These are phyloP conservation scores for Fusarium siculi DNA, from an alignment of 2,329 filamentous ascomycete genomes.

Conservation along the genomic window DNA sequence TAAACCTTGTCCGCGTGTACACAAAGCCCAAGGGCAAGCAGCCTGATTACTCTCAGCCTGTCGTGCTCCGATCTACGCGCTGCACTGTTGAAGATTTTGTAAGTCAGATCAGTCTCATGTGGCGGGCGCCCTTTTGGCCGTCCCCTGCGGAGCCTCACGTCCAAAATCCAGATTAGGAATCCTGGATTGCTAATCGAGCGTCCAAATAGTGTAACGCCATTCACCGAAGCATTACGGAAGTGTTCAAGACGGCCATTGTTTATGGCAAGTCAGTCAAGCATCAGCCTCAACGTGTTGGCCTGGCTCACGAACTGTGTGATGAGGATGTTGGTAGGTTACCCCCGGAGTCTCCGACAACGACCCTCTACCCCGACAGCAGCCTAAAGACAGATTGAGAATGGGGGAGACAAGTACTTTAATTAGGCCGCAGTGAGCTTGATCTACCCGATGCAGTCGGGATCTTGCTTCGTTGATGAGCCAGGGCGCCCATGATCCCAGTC, in stretches of 20 bases:
- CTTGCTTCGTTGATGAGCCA: slow-evolving; percentile 32
- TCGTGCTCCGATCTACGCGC: slow-evolving; percentile 83
- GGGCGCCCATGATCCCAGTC: slow-evolving; percentile 21
- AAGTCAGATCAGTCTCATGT: slow-evolving; percentile 56
- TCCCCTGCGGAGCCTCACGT: slow-evolving; percentile 18
- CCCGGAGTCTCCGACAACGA: slow-evolving; percentile 14
- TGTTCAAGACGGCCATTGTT: slow-evolving; percentile 95
- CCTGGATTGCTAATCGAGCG: slow-evolving; percentile 51
- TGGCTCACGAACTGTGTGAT: slow-evolving; percentile 90
- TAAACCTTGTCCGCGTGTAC: slow-evolving; percentile 91
- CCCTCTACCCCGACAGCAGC: slow-evolving; percentile 20
- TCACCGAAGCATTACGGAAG: slow-evolving; percentile 93
- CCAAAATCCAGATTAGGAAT: slow-evolving; percentile 13
- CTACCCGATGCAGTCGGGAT: slow-evolving; percentile 37
- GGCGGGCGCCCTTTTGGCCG: slow-evolving; percentile 1
- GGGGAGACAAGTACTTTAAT: slow-evolving; percentile 20
- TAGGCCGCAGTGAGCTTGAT: slow-evolving; percentile 29
- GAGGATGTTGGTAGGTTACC: slow-evolving; percentile 88
- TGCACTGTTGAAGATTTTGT: slow-evolving; percentile 98
- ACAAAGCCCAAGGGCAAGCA: slow-evolving; percentile 97
- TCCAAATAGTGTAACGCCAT: slow-evolving; percentile 86
- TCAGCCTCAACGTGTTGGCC: slow-evolving; percentile 93
- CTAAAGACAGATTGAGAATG: slow-evolving; percentile 16
- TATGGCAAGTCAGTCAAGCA: slow-evolving; percentile 99
- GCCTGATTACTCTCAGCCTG: slow-evolving; percentile 91